These are phyloP conservation scores for Beauveria medogensis DNA, from an alignment of 2,329 filamentous ascomycete species.

Conservation along the genomic window DNA sequence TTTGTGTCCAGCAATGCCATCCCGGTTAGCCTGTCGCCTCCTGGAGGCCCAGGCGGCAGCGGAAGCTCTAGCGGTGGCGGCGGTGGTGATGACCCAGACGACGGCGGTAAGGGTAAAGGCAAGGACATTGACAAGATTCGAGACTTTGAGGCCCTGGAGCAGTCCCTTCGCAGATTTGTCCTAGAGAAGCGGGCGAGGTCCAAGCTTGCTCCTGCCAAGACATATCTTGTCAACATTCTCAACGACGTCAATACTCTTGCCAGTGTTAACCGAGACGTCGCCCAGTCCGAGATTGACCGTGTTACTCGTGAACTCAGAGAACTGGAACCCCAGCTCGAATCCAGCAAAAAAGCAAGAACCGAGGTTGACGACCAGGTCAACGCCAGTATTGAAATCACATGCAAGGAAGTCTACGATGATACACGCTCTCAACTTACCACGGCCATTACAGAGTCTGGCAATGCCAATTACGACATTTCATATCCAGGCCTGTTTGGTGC, in stretches of 20 bases:
- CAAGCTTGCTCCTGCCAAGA: constrained; percentile 91
- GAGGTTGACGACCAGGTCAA: constrained; percentile 79
- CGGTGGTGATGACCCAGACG: constrained; percentile 48
- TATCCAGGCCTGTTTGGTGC: constrained; percentile 81
- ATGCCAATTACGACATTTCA: constrained; percentile 68
- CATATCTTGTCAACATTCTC: constrained; percentile 88
- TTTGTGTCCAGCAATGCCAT: constrained; percentile 97
- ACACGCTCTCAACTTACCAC: constrained; percentile 66
- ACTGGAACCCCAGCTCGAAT: constrained; percentile 77
- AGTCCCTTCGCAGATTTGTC: constrained; percentile 84
- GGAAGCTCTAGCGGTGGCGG: constrained; percentile 47
- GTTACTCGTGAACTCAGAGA: constrained; percentile 73
- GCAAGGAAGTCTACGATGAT: constrained; percentile 76
- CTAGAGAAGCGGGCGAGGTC: constrained; percentile 91
- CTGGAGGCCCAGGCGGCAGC: constrained; percentile 45
- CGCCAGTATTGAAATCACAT: constrained; percentile 73
- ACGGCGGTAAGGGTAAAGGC: constrained; percentile 65
- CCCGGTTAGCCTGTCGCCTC: constrained; percentile 56
- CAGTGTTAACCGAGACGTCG: constrained; percentile 79
- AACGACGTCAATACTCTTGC: constrained; percentile 80
- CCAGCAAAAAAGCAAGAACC: constrained; percentile 69
- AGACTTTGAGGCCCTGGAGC: constrained; percentile 85
- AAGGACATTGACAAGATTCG: constrained; percentile 82
- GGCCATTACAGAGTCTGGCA: constrained; percentile 71
- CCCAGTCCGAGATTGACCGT: constrained; percentile 73